A percentile compares a stretch with the other conserved stretches of the same genome.
These are phyloP conservation scores for Suhomyces canberraensis DNA, from an alignment of 805 yeast species.

Conservation along the genomic window DNA sequence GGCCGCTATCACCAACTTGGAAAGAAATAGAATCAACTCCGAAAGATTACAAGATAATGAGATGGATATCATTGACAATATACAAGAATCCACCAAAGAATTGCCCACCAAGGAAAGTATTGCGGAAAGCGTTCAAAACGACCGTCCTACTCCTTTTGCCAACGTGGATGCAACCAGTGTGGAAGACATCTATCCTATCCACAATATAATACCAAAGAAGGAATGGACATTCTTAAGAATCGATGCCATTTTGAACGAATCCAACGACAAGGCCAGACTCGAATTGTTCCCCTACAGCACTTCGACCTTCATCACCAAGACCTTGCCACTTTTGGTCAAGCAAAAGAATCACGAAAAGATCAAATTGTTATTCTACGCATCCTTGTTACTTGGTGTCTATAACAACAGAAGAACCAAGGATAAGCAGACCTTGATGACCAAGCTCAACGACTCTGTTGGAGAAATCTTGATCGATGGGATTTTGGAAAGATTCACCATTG, in stretches of 20 bases:
- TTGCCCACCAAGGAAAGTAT: conserved; percentile 72
- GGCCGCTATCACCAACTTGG: conserved; percentile 77
- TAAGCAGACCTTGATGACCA: conserved; percentile 57
- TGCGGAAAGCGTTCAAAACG: conserved; percentile 52
- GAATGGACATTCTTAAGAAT: conserved; percentile 67
- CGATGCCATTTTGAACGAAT: conserved; percentile 55
- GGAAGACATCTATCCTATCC: conserved; percentile 77
- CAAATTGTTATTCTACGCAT: conserved; percentile 74
- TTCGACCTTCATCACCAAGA: conserved; percentile 54
- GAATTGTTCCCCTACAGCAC: conserved; percentile 61
- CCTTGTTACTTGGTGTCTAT: conserved; percentile 78
- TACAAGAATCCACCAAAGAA: conserved; percentile 62
- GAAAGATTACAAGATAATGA: conserved; percentile 73
- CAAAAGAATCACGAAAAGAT: conserved; percentile 51
- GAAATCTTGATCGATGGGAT: conserved; percentile 69
- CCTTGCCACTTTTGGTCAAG: conserved; percentile 36
- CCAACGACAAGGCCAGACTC: conserved; percentile 43
- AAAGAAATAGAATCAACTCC: conserved; percentile 82
- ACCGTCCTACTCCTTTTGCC: conserved; percentile 81
- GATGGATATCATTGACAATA: conserved; percentile 76
- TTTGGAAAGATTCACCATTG: conserved; percentile 66
- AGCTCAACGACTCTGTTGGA: conserved; percentile 63
- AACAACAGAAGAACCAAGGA: conserved; percentile 61
- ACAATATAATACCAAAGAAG: conserved; percentile 62
- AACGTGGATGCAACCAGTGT: conserved; percentile 77